Evolutionary conservation across 257 asterid genomes (phyloP).

Genomic region (Lavandula angustifolia): DNA sequence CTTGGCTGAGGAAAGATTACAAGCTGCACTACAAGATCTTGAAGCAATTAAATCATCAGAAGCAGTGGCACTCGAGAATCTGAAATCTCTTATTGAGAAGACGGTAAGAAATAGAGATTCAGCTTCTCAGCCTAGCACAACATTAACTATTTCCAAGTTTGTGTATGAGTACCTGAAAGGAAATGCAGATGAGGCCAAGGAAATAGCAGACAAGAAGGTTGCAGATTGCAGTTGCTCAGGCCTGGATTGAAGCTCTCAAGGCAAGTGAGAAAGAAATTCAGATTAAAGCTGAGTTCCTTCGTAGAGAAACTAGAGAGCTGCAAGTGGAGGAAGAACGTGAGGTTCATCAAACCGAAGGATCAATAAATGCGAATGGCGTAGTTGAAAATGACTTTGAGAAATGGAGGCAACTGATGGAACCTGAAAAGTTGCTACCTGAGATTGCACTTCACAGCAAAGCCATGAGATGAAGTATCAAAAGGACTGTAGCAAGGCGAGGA

Average conservation of each 20-base stretch:
- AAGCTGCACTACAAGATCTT: slow-evolving; percentile 59
- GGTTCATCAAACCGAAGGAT: slow-evolving; percentile 39
- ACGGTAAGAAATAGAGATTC: slow-evolving; percentile 60
- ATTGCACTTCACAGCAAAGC: slow-evolving; percentile 37
- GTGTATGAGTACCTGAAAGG: slow-evolving; percentile 79
- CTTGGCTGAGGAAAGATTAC: slow-evolving; percentile 57
- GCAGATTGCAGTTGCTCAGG: slow-evolving; percentile 85
- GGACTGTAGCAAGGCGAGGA: slow-evolving; percentile 50
- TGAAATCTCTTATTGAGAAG: slow-evolving; percentile 45
- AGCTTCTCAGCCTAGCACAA: slow-evolving; percentile 48
- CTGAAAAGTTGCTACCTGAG: slow-evolving; percentile 36
- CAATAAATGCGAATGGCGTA: slow-evolving; percentile 33
- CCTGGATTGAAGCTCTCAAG: slow-evolving; percentile 85
- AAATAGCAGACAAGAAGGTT: slow-evolving; percentile 78
- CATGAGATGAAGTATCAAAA: slow-evolving; percentile 40
- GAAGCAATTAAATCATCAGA: slow-evolving; percentile 66
- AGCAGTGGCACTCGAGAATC: slow-evolving; percentile 62
- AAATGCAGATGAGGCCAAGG: slow-evolving; percentile 67
- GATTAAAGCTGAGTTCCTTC: slow-evolving; percentile 50
- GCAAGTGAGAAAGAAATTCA: slow-evolving; percentile 75
- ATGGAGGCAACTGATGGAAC: slow-evolving; percentile 49
- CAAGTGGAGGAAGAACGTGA: slow-evolving; percentile 49
- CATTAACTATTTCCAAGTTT: slow-evolving; percentile 65
- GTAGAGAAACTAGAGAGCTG: slow-evolving; percentile 55
- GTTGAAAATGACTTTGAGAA: slow-evolving; percentile 48